These are phyloP conservation scores for Coemansia sp. DNA, from an alignment of 192 early-diverging fungal genomes.

Conservation along the genomic window DNA sequence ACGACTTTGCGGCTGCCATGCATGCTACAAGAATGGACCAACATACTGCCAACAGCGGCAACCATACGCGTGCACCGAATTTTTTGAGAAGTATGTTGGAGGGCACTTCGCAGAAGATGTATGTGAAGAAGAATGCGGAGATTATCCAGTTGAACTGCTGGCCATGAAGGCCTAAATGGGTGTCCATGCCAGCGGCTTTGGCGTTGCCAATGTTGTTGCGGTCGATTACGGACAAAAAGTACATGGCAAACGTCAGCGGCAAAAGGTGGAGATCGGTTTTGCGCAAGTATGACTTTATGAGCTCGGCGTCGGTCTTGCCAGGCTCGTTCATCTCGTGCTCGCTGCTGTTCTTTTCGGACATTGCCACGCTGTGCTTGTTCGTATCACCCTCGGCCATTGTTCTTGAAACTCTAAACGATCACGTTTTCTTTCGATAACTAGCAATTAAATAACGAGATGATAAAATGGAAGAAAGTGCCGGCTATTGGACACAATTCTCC, in stretches of 20 bases:
- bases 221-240: conserved; percentile 51
- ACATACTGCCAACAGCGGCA: conserved; percentile 43
- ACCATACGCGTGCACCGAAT: conserved; percentile 41
- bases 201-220: conserved; percentile 57
- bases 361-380: not conserved
- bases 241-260: conserved; percentile 55
- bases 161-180: conserved; percentile 35
- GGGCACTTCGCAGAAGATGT: conserved; percentile 67
- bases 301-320: not conserved
- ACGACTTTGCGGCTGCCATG: conserved; percentile 64
- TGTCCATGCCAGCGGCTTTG: conserved; percentile 39
- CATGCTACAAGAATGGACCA: conserved; percentile 53
- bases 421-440: no score
- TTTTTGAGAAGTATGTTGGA: conserved; percentile 58
- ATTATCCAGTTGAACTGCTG: conserved; percentile 58
- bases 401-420: no score
- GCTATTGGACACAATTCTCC: not conserved
- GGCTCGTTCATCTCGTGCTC: not conserved
- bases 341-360: not conserved
- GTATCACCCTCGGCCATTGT: not conserved
- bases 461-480: not conserved
- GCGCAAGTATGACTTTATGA: conserved; percentile 45
- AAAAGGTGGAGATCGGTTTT: conserved; percentile 58
- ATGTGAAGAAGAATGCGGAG: conserved; percentile 63
- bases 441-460: not conserved